Evolutionary conservation across 805 yeast species (phyloP), one percentile per base, ranked within the genome.

Genomic region (Candida alai): DNA sequence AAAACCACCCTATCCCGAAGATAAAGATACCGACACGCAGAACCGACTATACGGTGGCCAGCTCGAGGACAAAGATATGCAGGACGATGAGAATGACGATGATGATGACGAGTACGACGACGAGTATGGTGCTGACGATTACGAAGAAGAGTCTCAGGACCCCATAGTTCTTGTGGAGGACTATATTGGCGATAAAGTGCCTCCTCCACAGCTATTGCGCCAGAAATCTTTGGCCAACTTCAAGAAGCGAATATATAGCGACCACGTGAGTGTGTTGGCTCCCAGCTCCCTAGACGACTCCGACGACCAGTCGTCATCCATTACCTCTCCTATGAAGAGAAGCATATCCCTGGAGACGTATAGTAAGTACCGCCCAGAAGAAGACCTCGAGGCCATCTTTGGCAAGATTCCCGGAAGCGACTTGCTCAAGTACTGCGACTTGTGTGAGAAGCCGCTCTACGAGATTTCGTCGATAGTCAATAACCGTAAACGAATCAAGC

Each of bases 401-500:
- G 67, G 68, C 13, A 52, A 54, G 31, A 52, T 62, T 22, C 69
- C 68, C 0, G 70, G 68, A 9, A 44, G 57, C 25, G 61, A 60
- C 40, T 37, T 55, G 21, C 51, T 73, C 23, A 68, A 68, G 40
- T 58, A 73, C 47, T 82, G 90, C 49, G 75, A 79, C n/a, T 60
- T 82, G 9, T 82, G 90, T 53, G 85, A 80, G 24, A 73, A 70
- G 35, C 84, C 87, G 11, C 52, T 82, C 19, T 82, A 80, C 51
- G 87, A 81, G 38, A 52, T 67, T 44, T 78, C 53, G 60, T 82
- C 62, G 9, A 45, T 60, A 13, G 33, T 37, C 16, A 26, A 29
- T 12, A 32, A 37, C 16, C 14, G 13, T 32, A 26, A 32, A 14
- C 20, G 30, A 42, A 45, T 20, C 48, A 47, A 8, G 36, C 6